Evolutionary conservation across 2,329 filamentous ascomycete genomes (phyloP).

Genomic region (Diatrype stigma): DNA sequence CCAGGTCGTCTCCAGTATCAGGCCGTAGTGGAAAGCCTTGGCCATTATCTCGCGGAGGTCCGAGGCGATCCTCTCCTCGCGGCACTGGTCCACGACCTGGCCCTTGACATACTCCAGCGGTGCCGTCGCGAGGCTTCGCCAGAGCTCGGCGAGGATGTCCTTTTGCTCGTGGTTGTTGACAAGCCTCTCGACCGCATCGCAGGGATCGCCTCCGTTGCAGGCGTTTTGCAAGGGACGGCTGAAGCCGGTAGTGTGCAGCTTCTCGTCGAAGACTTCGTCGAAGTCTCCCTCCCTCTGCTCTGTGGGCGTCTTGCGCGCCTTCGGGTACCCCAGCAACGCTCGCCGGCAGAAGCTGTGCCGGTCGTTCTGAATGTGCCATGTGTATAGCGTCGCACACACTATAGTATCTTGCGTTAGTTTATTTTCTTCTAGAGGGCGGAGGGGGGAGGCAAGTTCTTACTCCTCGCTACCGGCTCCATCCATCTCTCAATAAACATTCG

Average conservation of each 20-base stretch:
- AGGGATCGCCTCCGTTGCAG: conserved; percentile 3
- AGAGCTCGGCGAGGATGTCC: not conserved
- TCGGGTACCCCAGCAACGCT: not conserved
- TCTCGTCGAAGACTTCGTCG: conserved; percentile 19
- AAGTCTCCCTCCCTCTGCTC: conserved; percentile 18
- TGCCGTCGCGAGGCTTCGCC: not conserved
- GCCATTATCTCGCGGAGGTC: conserved; percentile 12
- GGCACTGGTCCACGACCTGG: not conserved
- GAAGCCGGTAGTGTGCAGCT: conserved; percentile 18
- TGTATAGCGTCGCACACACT: conserved; percentile 17
- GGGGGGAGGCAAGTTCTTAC: too few species aligned
- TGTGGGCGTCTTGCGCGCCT: not conserved
- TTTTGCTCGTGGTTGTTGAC: not conserved
- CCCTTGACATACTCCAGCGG: not conserved
- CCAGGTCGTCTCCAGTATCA: conserved; percentile 20
- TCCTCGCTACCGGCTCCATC: conserved; percentile 16
- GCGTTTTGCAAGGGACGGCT: conserved; percentile 15
- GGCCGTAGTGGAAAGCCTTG: conserved; percentile 11
- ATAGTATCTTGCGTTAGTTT: too few species aligned
- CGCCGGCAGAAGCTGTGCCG: conserved; percentile 9
- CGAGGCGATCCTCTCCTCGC: not conserved
- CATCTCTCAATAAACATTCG: conserved; percentile 20
- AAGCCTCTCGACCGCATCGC: not conserved
- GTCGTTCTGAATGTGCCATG: conserved; percentile 23
- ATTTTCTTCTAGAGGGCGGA: too few species aligned